Evolutionary conservation across 2,329 filamentous ascomycete genomes (phyloP), one percentile per base, ranked within the genome.

Genomic region (Neofusicoccum parvum): DNA sequence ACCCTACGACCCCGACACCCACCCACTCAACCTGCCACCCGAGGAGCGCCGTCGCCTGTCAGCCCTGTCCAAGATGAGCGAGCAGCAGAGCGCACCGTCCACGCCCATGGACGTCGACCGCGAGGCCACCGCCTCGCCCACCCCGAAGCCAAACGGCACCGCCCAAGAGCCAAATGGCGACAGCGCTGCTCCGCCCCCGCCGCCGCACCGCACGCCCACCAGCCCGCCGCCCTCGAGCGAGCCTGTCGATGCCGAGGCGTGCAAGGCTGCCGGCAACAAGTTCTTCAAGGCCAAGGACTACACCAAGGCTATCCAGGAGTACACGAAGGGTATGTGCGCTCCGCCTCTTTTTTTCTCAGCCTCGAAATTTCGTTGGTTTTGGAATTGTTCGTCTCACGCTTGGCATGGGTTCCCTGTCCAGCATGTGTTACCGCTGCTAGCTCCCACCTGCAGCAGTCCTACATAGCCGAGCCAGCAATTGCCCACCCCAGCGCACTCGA

Each of bases 241-340:
- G 76, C 75, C 69, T 68, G 91, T 94, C 63, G 92, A 97, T 75
- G 92, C 94, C 32, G 95, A 99, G 80, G 85, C 88, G 12, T 97
- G 90, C 86, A 99, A 99, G 84, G 87, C 91, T 72, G 88, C 92
- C 2, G 95, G 95, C 66, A 99, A 99, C 82, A 95, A 95, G 74
- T 94, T 92, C 75, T 99, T 97, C 86, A 98, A 97, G 83, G 92
- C 94, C 69, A 92, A 90, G 76, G 92, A 97, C 74, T 99, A 94
- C 78, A 81, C 85, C 67, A 90, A 91, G 75, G 94, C 95, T 27
- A 94, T 98, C 76, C 87, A 91, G 71, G 92, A 97, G 79, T 99
- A 98, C 79, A 92, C 91, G 71, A 97, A 96, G 87, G 94, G 94
- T 97, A 83, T 67, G 83, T 75, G 77, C 67, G 5, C 48, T 39